Evolutionary conservation across 2,329 filamentous ascomycete genomes (phyloP).

Genomic region (Cladosporium halotolerans): DNA sequence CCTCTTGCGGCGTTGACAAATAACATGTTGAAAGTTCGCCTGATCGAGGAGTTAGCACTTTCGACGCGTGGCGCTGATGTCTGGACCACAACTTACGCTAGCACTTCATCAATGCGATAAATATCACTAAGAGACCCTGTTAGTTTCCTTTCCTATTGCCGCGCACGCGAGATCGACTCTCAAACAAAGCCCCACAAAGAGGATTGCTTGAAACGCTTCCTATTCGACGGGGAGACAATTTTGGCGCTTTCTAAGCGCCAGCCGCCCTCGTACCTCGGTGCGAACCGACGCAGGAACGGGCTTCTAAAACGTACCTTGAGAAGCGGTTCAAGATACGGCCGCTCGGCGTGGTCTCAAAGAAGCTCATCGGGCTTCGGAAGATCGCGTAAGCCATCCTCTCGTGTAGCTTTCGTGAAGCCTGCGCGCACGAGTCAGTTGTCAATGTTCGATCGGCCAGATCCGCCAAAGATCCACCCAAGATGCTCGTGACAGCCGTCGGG

Average conservation of each 20-base stretch:
- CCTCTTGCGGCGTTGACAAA: constrained; percentile 46
- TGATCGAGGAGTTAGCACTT: constrained; percentile 15
- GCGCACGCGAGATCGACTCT: too few relatives aligned
- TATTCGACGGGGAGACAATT: too few relatives aligned
- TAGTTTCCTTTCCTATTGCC: neutral
- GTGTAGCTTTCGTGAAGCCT: constrained; percentile 92
- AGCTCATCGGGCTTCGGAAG: constrained; percentile 96
- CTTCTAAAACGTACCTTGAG: constrained; percentile 58
- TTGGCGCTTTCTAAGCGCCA: too few relatives aligned
- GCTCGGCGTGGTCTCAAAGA: constrained; percentile 94
- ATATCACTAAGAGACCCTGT: constrained; percentile 52
- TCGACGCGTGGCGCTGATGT: neutral
- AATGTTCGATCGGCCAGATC: neutral
- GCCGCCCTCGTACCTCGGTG: too few relatives aligned
- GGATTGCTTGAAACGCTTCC: too few relatives aligned
- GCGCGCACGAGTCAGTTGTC: constrained; percentile 11
- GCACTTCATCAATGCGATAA: constrained; percentile 80
- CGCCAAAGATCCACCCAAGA: neutral
- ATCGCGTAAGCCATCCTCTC: constrained; percentile 96
- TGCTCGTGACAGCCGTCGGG: too few relatives aligned
- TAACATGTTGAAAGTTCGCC: constrained; percentile 90
- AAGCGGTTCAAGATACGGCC: constrained; percentile 97
- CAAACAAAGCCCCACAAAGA: too few relatives aligned
- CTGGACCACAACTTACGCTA: constrained; percentile 51
- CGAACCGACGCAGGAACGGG: neutral